A percentile compares a stretch with the other conserved stretches of the same genome.
phyloP scores from a whole-genome alignment of 2,329 filamentous ascomycete genomes.

The Thielaviopsis ethacetica region DNA sequence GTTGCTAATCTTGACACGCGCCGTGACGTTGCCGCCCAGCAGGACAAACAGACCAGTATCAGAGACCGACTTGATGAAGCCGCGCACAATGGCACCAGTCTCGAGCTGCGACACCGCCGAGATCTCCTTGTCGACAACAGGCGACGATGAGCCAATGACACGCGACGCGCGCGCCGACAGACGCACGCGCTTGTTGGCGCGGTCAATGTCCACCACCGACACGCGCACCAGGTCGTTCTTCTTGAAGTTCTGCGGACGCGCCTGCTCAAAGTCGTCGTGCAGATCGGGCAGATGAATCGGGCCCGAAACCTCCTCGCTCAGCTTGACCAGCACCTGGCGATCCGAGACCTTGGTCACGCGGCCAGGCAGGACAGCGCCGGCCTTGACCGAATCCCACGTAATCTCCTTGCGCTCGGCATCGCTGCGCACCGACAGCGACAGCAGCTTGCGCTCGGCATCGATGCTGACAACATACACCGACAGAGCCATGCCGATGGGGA shows the following conservation, averaged over 20 bases:
- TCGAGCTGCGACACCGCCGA: conserved; percentile 52
- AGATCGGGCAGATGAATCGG: conserved; percentile 72
- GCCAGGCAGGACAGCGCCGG: conserved; percentile 67
- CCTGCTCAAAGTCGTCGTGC: conserved; percentile 69
- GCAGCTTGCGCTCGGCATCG: conserved; percentile 52
- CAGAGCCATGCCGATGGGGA: conserved; percentile 79
- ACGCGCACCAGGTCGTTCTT: conserved; percentile 81
- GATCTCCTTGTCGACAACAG: conserved; percentile 69
- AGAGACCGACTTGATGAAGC: conserved; percentile 79
- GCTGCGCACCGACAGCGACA: conserved; percentile 51
- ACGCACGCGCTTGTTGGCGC: conserved; percentile 66
- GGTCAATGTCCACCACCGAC: conserved; percentile 67
- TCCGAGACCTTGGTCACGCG: conserved; percentile 77
- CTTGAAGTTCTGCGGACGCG: conserved; percentile 55
- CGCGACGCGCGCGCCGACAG: conserved; percentile 76
- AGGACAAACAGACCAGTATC: conserved; percentile 82
- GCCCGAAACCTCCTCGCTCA: conserved; percentile 65
- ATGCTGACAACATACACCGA: conserved; percentile 63
- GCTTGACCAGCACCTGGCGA: conserved; percentile 66
- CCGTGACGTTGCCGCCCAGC: conserved; percentile 66
- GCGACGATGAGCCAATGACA: conserved; percentile 68
- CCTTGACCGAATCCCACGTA: conserved; percentile 54
- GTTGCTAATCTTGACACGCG: conserved; percentile 71
- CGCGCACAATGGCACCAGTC: conserved; percentile 64
- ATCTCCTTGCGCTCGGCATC: conserved; percentile 26